Evolutionary conservation across 148 eudicot genomes (phyloP), one percentile per base, ranked within the genome.

Genomic region (Cornus kousa): DNA sequence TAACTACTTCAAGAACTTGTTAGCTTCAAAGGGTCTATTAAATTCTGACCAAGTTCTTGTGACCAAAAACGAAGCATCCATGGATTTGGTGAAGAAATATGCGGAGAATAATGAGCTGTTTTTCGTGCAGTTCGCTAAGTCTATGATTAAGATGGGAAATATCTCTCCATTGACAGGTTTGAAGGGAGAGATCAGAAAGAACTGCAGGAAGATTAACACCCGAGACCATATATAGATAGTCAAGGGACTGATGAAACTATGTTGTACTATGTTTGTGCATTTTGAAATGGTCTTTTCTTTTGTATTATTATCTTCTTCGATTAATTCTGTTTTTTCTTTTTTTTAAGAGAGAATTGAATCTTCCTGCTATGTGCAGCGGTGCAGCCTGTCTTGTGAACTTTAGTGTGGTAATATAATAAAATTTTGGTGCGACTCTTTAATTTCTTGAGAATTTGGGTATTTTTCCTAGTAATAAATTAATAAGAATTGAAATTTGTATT

Each of bases 121-220:
- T 88, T 90, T 90, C 68, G 72, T 90, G 75, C 98, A 94, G 79
- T 94, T 91, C 65, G 89, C 93, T 5, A 87, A 89, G 73, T 92
- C 98, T 4, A 92, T 94, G 92, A 67, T 89, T 68, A 94, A 90
- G 81, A 92, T 94, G 98, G 90, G 94, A 43, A 89, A 87, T 46
- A 89, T 94, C 31, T 80, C 91, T 3, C 98, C 98, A 9, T 78
- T 89, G 85, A 92, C 92, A 0, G 97, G 97, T 5, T 70, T 70
- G 7, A 82, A 69, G 74, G 98, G 98, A 57, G 91, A 92, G 82
- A 94, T 94, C 46, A 82, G 98, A 73, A 85, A 81, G 85, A 81
- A 79, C 68, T 94, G 98, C 93, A 90, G 98, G 83, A 90, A 79
- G 86, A 74, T 94, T 37, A 92, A 90, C 73, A 77, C 77, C 19